Base-by-base conservation (phyloP, 225 moss, liverwort and hornwort genomes). In the Straminergon stramineum region DNA sequence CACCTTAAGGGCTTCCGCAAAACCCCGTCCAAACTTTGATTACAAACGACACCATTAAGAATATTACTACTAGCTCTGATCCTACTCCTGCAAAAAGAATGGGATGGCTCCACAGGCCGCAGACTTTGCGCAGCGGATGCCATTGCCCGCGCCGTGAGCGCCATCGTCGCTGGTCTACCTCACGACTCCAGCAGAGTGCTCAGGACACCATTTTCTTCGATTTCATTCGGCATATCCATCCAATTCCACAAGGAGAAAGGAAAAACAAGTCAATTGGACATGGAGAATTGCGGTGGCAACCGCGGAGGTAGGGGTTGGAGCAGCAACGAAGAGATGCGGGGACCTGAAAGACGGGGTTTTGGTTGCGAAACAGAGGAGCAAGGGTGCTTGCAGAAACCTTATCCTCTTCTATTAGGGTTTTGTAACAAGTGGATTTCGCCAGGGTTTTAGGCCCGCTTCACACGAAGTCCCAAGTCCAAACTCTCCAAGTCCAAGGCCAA, bases 361-460 rank as follows among this genome's bases (percentile, higher is more conserved):
- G 9, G 89, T 68, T 78, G 60, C 89, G 10, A 89, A 89, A 79
- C 79, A 89, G 69, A 69, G 77, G 15, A 57, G 34, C 14, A 23
- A 27, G 22, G 23, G 58, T 69, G 61, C 32, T 37, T 51, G 71
- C 81, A 60, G 35, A 32, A 89, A 86, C 86, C 89, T 90, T 90
- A 90, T 90, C 89, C 80, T 63, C 71, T 52, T 69, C 70, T 39
- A n/a, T 86, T 89, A 86, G 86, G 83, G 89, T 81, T 90, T 90
- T 35, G 64, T 20, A 70, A 85, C 69, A 89, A 79, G 51, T 31
- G 79, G 79, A 69, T 31, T 67, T 69, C 58, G 68, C 85, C 80
- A 89, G 89, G 89, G 89, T 71, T 89, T 89, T 89, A 89, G 67
- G 76, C 21, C 20, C 51, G 76, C 76, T 52, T 17, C 30, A 45